These are phyloP conservation scores for Odontarrhena argentea DNA, from an alignment of 345 rosid genomes.

Conservation along the genomic window DNA sequence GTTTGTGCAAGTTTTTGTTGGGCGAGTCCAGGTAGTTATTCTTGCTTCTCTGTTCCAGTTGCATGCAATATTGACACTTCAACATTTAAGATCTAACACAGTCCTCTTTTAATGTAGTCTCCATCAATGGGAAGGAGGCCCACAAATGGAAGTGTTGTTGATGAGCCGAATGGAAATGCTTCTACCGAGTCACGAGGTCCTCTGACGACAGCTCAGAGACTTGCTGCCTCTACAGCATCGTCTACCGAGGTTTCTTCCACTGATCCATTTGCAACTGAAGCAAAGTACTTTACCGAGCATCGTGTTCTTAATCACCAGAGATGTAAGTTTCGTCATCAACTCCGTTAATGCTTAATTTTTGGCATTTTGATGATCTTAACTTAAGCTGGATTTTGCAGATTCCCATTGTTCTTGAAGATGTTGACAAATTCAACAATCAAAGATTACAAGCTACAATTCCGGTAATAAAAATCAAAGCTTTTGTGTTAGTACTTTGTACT, in stretches of 20 bases:
- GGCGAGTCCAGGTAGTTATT: constrained; percentile 80
- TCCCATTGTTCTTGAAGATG: constrained; percentile 94
- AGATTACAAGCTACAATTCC: no score
- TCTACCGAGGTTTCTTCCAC: constrained; percentile 66
- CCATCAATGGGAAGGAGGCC: constrained; percentile 88
- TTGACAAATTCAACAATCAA: constrained; percentile 87
- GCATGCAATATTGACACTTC: background rate
- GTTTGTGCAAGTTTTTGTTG: constrained; percentile 93
- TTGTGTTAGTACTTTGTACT: no score
- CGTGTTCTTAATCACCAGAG: constrained; percentile 88
- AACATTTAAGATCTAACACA: constrained; percentile 3
- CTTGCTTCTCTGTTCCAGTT: background rate
- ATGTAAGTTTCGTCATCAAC: constrained; percentile 50
- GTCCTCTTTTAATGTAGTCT: constrained; percentile 50
- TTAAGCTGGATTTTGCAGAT: constrained; percentile 53
- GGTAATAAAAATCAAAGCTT: no score
- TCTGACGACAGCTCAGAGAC: constrained; percentile 93
- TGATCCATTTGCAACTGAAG: constrained; percentile 82
- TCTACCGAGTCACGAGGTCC: constrained; percentile 62
- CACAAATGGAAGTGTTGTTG: constrained; percentile 48
- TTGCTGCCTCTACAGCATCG: constrained; percentile 63
- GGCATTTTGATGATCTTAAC: constrained; percentile 25
- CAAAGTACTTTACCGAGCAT: constrained; percentile 88
- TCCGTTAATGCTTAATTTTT: constrained; percentile 7
- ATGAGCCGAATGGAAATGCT: constrained; percentile 74